Conservation (phyloP, 805 yeast species). For the Candida manassasensis region DNA sequence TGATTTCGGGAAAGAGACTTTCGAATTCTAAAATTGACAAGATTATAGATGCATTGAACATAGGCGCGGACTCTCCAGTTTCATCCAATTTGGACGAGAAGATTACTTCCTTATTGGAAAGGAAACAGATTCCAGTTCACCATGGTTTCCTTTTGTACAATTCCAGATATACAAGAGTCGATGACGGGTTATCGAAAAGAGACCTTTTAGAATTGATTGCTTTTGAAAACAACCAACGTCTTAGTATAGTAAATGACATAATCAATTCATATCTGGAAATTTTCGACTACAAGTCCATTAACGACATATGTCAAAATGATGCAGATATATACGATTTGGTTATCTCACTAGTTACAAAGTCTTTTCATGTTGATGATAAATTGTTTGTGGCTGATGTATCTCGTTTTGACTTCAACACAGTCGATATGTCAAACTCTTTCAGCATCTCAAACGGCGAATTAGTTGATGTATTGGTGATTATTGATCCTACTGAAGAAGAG, state of each 20-base stretch:
- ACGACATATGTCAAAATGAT: conserved; percentile 5
- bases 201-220: conserved; percentile 38
- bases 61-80: background rate
- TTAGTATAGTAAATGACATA: conserved; percentile 27
- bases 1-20: conserved; percentile 3
- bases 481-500: conserved; percentile 69
- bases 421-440: conserved; percentile 24
- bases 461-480: conserved; percentile 53
- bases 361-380: conserved; percentile 41
- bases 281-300: conserved; percentile 15
- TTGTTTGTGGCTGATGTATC: conserved; percentile 39
- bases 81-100: background rate
- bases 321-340: conserved; percentile 46
- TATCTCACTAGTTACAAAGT: conserved; percentile 39
- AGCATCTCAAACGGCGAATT: conserved; percentile 16
- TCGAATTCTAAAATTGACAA: conserved; percentile 10
- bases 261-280: conserved; percentile 22
- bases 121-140: conserved; percentile 26
- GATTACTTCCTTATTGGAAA: conserved; percentile 18
- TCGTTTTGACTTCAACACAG: conserved; percentile 41
- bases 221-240: conserved; percentile 45
- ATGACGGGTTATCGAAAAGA: conserved; percentile 14
- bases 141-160: conserved; percentile 44
- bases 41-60: conserved; percentile 5
- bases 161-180: conserved; percentile 47